These are phyloP conservation scores for Melampsora abietis-canadensis DNA, from an alignment of 1,284 basidiomycete species.

Conservation along the genomic window DNA sequence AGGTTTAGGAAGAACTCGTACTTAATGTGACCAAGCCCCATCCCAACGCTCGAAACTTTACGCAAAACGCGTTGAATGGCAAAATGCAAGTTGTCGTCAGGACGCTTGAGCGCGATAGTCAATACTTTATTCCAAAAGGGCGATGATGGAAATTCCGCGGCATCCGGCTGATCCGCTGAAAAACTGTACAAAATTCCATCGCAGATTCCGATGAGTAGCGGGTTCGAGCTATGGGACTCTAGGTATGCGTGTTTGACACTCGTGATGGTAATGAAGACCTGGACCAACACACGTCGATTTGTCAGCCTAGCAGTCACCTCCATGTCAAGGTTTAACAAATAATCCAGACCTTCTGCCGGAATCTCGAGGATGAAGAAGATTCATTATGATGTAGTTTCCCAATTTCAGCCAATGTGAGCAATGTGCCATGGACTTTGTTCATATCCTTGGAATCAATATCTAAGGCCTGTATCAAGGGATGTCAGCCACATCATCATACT, in stretches of 20 bases:
- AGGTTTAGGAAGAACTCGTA: not conserved
- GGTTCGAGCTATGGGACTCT: slow-evolving; percentile 8
- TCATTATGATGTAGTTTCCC: slow-evolving; percentile 54
- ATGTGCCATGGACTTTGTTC: slow-evolving; percentile 74
- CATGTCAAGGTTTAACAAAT: too few relatives aligned
- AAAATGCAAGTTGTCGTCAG: slow-evolving; percentile 28
- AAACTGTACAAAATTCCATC: slow-evolving; percentile 33
- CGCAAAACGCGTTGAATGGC: slow-evolving; percentile 14
- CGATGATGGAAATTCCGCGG: slow-evolving; percentile 13
- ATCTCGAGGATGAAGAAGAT: not conserved
- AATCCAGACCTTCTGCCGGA: too few relatives aligned
- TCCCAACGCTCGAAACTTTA: slow-evolving; percentile 15
- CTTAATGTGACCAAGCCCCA: slow-evolving; percentile 18
- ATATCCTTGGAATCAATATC: slow-evolving; percentile 67
- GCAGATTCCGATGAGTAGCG: slow-evolving; percentile 15
- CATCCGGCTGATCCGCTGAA: not conserved
- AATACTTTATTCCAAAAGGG: slow-evolving; percentile 26
- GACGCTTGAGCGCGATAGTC: slow-evolving; percentile 25
- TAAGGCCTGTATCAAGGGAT: slow-evolving; percentile 56
- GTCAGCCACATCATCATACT: not conserved
- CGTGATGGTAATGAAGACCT: slow-evolving; percentile 28
- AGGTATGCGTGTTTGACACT: slow-evolving; percentile 12
- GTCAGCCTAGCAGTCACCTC: too few relatives aligned
- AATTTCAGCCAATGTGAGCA: slow-evolving; percentile 70
- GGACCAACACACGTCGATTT: too few relatives aligned